Evolutionary conservation across 1,284 basidiomycete genomes (phyloP), one percentile per base, ranked within the genome.

Genomic region (Malassezia vespertilionis): DNA sequence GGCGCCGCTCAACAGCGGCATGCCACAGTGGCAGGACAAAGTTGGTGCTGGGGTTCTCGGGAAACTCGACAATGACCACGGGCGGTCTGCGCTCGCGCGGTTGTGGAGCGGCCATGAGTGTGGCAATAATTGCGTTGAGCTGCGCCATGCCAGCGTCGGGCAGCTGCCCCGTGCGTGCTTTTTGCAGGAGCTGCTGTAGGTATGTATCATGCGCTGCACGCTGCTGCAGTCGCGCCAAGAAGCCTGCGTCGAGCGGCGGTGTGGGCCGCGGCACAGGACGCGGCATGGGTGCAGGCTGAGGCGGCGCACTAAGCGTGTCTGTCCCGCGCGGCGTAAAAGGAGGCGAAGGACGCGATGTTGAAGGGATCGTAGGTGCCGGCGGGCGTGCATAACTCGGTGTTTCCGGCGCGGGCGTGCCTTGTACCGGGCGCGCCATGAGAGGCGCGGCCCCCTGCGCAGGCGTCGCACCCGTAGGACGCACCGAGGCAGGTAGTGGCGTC

Each of bases 1-100:
- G 35, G 20, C 26, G 39, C 3, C 62, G 56, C 49, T 64, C 62
- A 10, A 64, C 56, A 12, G 57, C 44, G 44, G 51, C 50, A 30
- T 62, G 53, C 65, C 65, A 68, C 28, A 69, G 40, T 1, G 67
- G 67, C 5, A 69, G 54, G 23, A 65, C 53, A 48, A 66, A 68
- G 39, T 63, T 54, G 44, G 61, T 55, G 46, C 53, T 58, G 14
- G 63, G 58, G 31, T 65, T 65, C 39, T 69, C 67, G n/a, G 62
- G 58, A 47, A 65, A 69, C 44, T 69, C 67, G 27, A 69, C 58
- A 6, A 65, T 43, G 20, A 69, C 52, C 35, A 69, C 58, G 1
- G 67, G 67, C n/a, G 63, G 65, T 23, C 40, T 31, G 1, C 18
- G 10, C 14, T 40, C 12, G 11, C 20, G 27, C 3, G 39, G 27